Evolutionary conservation across 495 filamentous ascomycete species (phyloP), one percentile per base, ranked within the genome.

Genomic region (Immersiella caudata): DNA sequence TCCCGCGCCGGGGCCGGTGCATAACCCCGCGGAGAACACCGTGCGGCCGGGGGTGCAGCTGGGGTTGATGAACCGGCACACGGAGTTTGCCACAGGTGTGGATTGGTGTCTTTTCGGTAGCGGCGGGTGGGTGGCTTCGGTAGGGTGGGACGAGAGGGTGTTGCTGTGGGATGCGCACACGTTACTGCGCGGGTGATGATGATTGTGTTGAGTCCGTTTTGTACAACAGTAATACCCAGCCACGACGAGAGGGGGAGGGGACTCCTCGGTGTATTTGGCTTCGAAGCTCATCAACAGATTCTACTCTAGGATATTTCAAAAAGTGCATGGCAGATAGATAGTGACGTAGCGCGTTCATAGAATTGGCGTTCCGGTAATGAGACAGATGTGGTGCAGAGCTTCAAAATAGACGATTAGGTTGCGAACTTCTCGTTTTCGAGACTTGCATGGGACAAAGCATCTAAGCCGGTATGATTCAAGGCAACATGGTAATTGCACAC

Each of bases 81-180:
- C 94, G 1, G 95, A 99, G 80, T 99, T 99, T 76, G 93, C 89
- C 29, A 97, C 91, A n/a, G 95, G 95, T 20, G 91, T 97, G 11
- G 95, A 98, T 74, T 99, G 95, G 95, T 97, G 95, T 79, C 76
- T 99, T 33, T 99, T 99, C 76, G 95, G 95, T 6, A 88, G 86
- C 20, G 94, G 97, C 69, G 95, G 96, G 3, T 99, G 96, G 96
- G 92, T 91, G 78, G 95, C 95, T 11, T 95, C 89, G 74, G 89
- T 89, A 7, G 93, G 92, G 0, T 99, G 96, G 96, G 95, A 99
- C 78, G 92, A 97, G 79, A 85, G 88, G 69, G 80, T 99, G 35
- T 83, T 93, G 74, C 87, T 97, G 11, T 99, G 93, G 93, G 95
- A 99, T 83, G 91, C 93, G 46, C 85, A 81, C 58, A 72, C 73